These are phyloP conservation scores for Cocos nucifera DNA, from an alignment of 176 grass and related monocot genomes.

Conservation along the genomic window DNA sequence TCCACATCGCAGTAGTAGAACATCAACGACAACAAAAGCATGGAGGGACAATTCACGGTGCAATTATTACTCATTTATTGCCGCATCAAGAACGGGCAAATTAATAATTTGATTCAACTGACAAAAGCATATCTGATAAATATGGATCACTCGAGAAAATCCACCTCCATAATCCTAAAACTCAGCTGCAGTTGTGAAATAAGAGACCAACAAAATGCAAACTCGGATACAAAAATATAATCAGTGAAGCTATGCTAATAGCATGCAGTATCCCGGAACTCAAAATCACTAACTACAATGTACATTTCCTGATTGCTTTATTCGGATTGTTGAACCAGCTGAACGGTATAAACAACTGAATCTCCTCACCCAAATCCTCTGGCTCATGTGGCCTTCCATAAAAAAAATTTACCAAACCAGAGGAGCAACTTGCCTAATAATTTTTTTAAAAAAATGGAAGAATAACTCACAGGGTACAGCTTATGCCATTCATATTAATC, in stretches of 20 bases:
- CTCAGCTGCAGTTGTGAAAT: too few species aligned
- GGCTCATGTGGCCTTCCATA: slow-evolving; percentile 76
- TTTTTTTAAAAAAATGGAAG: slow-evolving; percentile 14
- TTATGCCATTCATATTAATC: slow-evolving; percentile 46
- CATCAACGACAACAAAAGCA: too few species aligned
- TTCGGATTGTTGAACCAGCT: slow-evolving; percentile 17
- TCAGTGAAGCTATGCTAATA: too few species aligned
- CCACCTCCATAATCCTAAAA: too few species aligned
- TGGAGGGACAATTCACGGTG: too few species aligned
- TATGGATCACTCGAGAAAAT: too few species aligned
- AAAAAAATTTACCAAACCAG: slow-evolving; percentile 99
- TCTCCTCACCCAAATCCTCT: slow-evolving; percentile 31
- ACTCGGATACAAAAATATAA: background rate
- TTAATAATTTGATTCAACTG: too few species aligned
- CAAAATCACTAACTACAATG: background rate
- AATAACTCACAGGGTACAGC: slow-evolving; percentile 39
- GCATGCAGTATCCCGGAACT: background rate
- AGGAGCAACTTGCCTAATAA: slow-evolving; percentile 48
- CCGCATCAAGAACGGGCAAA: too few species aligned
- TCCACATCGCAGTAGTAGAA: too few species aligned
- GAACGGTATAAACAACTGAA: slow-evolving; percentile 32
- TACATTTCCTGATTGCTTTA: slow-evolving; percentile 30
- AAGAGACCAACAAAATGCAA: background rate
- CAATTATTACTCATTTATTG: too few species aligned
- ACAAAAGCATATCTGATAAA: too few species aligned